Percentiles rank a stretch among this genome's conserved stretches.
Conservation (phyloP, 345 rosid genomes). For the Rhodamnia rubescens region DNA sequence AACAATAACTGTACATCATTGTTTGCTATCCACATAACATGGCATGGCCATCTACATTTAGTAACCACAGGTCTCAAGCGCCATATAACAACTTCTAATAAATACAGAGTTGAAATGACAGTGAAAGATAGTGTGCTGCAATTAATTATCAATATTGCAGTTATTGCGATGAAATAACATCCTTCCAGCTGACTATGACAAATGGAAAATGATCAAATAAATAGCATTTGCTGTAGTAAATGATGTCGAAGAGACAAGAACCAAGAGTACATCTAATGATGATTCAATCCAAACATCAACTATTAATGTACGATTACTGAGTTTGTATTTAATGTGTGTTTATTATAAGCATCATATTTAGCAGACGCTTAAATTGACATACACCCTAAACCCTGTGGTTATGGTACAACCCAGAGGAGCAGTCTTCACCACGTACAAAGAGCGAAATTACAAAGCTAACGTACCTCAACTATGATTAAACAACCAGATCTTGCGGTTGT, state of each 20-base stretch:
- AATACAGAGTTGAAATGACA: not conserved
- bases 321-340: not conserved
- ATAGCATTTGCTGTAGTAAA: not conserved
- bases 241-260: not conserved
- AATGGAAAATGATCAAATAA: not conserved
- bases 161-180: not conserved
- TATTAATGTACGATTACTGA: not conserved
- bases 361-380: not conserved
- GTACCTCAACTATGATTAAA: not conserved
- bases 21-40: not conserved
- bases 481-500: not conserved
- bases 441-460: not conserved
- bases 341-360: not conserved
- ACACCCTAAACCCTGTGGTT: not conserved
- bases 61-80: not conserved
- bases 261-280: not conserved
- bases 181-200: not conserved
- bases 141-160: not conserved
- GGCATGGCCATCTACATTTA: not conserved
- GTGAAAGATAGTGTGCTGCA: not conserved
- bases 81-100: not conserved
- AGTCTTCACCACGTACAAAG: not conserved
- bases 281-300: not conserved
- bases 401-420: not conserved
- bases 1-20: not conserved